These are phyloP conservation scores for Quercus engelmannii DNA, from an alignment of 306 rosid genomes.

Conservation along the genomic window DNA sequence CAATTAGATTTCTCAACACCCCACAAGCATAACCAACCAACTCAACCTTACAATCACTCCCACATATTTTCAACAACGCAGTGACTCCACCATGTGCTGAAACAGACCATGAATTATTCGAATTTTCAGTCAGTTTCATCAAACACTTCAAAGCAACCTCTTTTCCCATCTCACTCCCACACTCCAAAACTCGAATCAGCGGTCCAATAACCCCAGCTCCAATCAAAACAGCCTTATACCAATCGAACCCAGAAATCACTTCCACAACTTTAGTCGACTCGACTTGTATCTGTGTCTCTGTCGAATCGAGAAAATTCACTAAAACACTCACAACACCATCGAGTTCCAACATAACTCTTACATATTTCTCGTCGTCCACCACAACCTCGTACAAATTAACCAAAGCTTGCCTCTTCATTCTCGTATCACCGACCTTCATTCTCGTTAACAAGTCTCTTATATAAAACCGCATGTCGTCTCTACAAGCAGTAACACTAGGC, in stretches of 20 bases:
- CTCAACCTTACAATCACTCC: slow-evolving; percentile 39
- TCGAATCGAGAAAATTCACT: slow-evolving; percentile 52
- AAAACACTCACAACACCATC: slow-evolving; percentile 48
- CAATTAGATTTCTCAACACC: slow-evolving; percentile 61
- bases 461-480: slow-evolving; percentile 84
- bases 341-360: slow-evolving; percentile 51
- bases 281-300: slow-evolving; percentile 58
- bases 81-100: slow-evolving; percentile 92
- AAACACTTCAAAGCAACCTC: slow-evolving; percentile 51
- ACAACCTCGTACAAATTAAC: slow-evolving; percentile 42
- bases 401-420: slow-evolving; percentile 68
- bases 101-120: slow-evolving; percentile 84
- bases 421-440: slow-evolving; percentile 69
- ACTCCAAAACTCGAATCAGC: slow-evolving; percentile 67
- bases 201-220: slow-evolving; percentile 62
- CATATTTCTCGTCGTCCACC: slow-evolving; percentile 68
- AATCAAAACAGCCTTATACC: slow-evolving; percentile 41
- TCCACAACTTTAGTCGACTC: slow-evolving; percentile 53
- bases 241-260: slow-evolving; percentile 54
- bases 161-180: slow-evolving; percentile 56
- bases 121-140: slow-evolving; percentile 68
- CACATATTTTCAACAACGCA: slow-evolving; percentile 61
- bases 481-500: slow-evolving; percentile 66
- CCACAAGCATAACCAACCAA: slow-evolving; percentile 70
- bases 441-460: slow-evolving; percentile 66